A percentile compares a stretch with the other conserved stretches of the same genome.
Evolutionary conservation across 129 eudicot genomes (phyloP).

Genomic region (Flaveria brownii): DNA sequence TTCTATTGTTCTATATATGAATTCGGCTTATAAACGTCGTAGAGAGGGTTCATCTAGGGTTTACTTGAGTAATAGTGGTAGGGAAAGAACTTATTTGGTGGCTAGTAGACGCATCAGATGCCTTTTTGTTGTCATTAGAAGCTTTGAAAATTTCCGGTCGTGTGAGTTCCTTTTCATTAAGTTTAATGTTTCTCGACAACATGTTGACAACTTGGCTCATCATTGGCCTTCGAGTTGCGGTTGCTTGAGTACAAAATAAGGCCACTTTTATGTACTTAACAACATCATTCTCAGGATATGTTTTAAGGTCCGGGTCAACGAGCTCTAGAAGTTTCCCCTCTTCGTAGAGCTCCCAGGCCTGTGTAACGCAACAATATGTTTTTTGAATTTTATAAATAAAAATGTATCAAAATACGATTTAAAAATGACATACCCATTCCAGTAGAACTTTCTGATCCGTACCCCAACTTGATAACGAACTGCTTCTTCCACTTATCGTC

Average conservation of each 20-base stretch:
- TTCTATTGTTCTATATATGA: background rate
- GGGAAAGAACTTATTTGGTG: slow-evolving; percentile 69
- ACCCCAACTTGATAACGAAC: slow-evolving; percentile 52
- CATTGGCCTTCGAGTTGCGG: slow-evolving; percentile 67
- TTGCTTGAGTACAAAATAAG: slow-evolving; percentile 80
- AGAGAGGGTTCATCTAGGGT: slow-evolving; percentile 59
- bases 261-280: slow-evolving; percentile 80
- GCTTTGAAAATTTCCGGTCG: slow-evolving; percentile 69
- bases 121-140: slow-evolving; percentile 48
- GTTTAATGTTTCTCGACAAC: slow-evolving; percentile 61
- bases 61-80: slow-evolving; percentile 61
- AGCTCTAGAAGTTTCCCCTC: slow-evolving; percentile 66
- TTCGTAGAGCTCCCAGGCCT: slow-evolving; percentile 88
- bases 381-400: background rate
- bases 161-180: slow-evolving; percentile 70
- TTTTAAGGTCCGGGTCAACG: slow-evolving; percentile 69
- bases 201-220: slow-evolving; percentile 89
- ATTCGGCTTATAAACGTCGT: background rate
- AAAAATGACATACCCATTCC: slow-evolving; percentile 68
- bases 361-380: background rate
- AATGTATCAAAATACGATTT: background rate
- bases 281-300: slow-evolving; percentile 60
- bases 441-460: slow-evolving; percentile 52
- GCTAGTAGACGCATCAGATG: slow-evolving; percentile 58
- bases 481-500: slow-evolving; percentile 70